Evolutionary conservation across 2,329 filamentous ascomycete species (phyloP), one percentile per base, ranked within the genome.

Genomic region (Myriosclerotinia curreyana): DNA sequence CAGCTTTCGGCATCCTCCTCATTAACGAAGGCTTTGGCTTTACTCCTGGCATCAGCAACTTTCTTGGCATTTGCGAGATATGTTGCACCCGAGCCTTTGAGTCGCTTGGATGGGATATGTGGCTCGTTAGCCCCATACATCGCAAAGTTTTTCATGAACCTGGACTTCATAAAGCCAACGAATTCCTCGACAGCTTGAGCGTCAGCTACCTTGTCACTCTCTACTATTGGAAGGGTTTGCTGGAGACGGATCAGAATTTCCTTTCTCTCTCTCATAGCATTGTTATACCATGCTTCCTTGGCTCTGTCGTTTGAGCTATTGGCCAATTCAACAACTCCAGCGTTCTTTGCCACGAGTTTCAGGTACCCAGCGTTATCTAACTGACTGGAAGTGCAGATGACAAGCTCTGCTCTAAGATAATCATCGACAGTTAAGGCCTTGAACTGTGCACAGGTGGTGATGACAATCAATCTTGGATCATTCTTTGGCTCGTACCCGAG

Each of bases 371-470:
- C 58, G 12, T 28, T 38, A 6, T 52, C 36, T 11, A 60, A 31
- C 17, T n/a, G 38, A 12, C 22, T 28, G 36, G 49, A 60, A 34
- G n/a, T 52, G 7, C 34, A 52, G 14, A 51, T 60, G 20, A 38
- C 28, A 11, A 50, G 25, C 20, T 46, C 55, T 49, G 44, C 44
- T 66, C 40, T 56, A 59, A 42, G 20, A 28, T 58, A 46, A 55
- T 46, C 40, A 7, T 56, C 40, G 5, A 53, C 20, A n/a, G n/a
- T 51, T 38, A 53, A 38, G 12, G 38, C 20, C 9, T 58, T 53
- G 31, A 59, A 22, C 67, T 60, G 20, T 46, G 5, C 15, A 34
- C 15, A 68, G 42, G 75, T 75, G 51, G 87, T 77, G 0, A 77
- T 66, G 1, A 85, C 53, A 3, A 86, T 74, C 2, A 61, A 17